A percentile compares a stretch with the other conserved stretches of the same genome.
Evolutionary conservation across 2,329 filamentous ascomycete species (phyloP).

Genomic region (Sordariomycetes sp.): DNA sequence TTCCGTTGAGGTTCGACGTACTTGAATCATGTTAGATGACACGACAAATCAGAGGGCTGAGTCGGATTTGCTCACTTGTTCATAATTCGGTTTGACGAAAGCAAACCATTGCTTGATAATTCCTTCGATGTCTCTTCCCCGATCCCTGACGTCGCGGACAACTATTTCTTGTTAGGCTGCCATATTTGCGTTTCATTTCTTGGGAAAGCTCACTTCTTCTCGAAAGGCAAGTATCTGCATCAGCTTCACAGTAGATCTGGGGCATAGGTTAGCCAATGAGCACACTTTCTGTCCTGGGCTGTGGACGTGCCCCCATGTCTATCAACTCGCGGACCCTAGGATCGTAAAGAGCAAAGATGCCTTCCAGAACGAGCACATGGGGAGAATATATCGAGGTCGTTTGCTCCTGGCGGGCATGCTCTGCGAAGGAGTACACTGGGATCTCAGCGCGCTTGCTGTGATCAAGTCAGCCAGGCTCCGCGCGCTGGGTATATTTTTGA

Average conservation of each 20-base stretch:
- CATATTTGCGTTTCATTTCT: conserved; percentile 7
- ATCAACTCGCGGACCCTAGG: conserved; percentile 74
- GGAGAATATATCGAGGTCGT: conserved; percentile 92
- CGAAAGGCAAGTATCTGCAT: conserved; percentile 87
- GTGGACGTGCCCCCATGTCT: conserved; percentile 66
- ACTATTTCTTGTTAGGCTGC: conserved; percentile 35
- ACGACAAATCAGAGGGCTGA: background rate
- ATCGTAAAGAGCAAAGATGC: conserved; percentile 92
- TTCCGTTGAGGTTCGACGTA: conserved; percentile 88
- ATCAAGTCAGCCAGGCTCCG: background rate
- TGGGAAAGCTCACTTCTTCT: conserved; percentile 53
- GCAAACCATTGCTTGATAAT: conserved; percentile 97
- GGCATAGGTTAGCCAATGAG: background rate
- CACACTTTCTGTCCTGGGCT: too few species aligned
- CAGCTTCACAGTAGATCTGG: conserved; percentile 90
- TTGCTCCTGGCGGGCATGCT: conserved; percentile 70
- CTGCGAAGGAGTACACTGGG: conserved; percentile 88
- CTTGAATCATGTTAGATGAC: conserved; percentile 18
- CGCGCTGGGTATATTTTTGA: background rate
- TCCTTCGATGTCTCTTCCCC: conserved; percentile 85
- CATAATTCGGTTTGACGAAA: conserved; percentile 95
- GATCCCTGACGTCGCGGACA: conserved; percentile 77
- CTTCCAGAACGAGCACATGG: conserved; percentile 89
- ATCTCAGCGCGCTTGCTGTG: conserved; percentile 77
- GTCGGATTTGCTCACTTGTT: conserved; percentile 41